Evolutionary conservation across 805 yeast genomes (phyloP), one percentile per base, ranked within the genome.

Genomic region (Candida xyloterini): DNA sequence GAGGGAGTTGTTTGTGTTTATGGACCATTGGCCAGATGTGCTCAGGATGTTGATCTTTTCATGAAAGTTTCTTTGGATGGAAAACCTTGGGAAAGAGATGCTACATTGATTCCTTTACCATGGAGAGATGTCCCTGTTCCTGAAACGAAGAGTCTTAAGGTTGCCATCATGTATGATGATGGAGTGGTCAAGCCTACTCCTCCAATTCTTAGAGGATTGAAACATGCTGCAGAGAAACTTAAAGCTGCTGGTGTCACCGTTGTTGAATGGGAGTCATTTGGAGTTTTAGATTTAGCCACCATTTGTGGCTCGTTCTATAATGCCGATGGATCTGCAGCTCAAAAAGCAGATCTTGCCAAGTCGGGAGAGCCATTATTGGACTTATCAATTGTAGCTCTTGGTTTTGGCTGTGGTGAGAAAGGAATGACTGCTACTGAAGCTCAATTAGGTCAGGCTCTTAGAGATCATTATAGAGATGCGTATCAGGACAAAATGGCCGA

Each of bases 281-380:
- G 68, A 28, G 76, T 81, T 9, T 60, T 72, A 30, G 68, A 74
- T 43, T 76, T 79, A 11, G 70, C 73, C 38, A 75, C 76, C 6
- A 71, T 81, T 26, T 81, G 74, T 31, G 63, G 68, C 40, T 59
- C 44, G 7, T 48, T 79, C 60, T 84, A 81, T 59, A 70, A 70
- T 21, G 71, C 75, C 34, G 91, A 84, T 58, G 86, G 85, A 18
- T 80, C 79, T 51, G 57, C 62, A 39, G 73, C 65, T 40, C 79
- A 78, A 46, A 63, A 68, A 27, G 62, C 63, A 25, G 54, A 71
- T 29, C 61, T 83, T 41, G 65, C 67, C 3, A 67, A 55, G 2
- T 76, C 84, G 15, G 89, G 90, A 29, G 90, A 85, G 53, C 89
- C 89, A 21, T 56, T 78, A 36, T 53, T 60, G 6, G 74, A 76